phyloP scores from a whole-genome alignment of 805 yeast species.

The Candida ascalaphidarum region DNA sequence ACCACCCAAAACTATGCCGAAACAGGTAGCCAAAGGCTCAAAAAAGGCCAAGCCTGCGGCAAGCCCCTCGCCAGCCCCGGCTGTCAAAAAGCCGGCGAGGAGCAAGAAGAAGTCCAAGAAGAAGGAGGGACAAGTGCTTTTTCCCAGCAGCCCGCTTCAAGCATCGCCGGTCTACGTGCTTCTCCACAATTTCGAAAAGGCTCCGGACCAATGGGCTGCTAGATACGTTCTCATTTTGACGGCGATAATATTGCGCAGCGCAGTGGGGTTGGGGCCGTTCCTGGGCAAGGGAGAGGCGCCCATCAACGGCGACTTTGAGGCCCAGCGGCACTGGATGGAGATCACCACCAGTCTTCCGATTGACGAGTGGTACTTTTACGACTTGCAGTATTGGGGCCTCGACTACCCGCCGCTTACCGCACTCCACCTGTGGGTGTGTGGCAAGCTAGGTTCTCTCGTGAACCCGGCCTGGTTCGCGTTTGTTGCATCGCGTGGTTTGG shows the following conservation, averaged over 20 bases:
- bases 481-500: conserved; percentile 68
- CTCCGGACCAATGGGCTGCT: conserved; percentile 87
- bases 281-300: conserved; percentile 72
- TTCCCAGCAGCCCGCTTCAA: conserved; percentile 17
- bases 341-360: conserved; percentile 71
- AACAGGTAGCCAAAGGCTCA: too few relatives aligned
- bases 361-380: conserved; percentile 79
- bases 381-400: conserved; percentile 89
- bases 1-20: too few relatives aligned
- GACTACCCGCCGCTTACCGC: conserved; percentile 98
- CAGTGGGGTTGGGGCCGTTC: conserved; percentile 82
- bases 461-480: conserved; percentile 71
- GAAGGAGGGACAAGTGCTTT: conserved; percentile 1
- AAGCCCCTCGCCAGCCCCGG: too few relatives aligned
- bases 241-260: conserved; percentile 70
- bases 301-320: conserved; percentile 92
- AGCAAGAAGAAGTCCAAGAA: conserved; percentile 5
- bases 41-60: too few relatives aligned
- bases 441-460: conserved; percentile 58
- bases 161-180: conserved; percentile 72
- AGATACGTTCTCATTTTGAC: conserved; percentile 65
- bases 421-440: conserved; percentile 77
- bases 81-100: conserved; percentile 5
- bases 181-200: conserved; percentile 68
- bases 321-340: conserved; percentile 98